Evolutionary conservation across 1,284 basidiomycete species (phyloP).

Genomic region (Microbotryum saponariae): DNA sequence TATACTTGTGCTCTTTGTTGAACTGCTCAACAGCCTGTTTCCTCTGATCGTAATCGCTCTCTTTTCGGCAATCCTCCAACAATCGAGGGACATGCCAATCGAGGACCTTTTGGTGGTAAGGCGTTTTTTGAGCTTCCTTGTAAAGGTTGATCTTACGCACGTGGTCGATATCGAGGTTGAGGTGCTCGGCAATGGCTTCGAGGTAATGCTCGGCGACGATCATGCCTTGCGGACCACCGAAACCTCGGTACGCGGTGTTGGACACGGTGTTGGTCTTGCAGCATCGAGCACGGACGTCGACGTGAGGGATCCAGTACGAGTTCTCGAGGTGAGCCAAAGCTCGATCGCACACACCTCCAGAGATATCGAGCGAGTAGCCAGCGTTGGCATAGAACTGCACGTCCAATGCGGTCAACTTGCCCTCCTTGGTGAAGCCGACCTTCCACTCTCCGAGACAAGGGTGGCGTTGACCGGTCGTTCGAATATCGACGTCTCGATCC

Average conservation of each 20-base stretch:
- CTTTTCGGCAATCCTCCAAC: slow-evolving; percentile 36
- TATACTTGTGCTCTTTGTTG: slow-evolving; percentile 38
- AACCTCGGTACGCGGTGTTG: slow-evolving; percentile 42
- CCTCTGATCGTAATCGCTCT: slow-evolving; percentile 35
- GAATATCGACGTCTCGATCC: slow-evolving; percentile 42
- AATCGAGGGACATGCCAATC: slow-evolving; percentile 41
- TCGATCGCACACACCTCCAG: slow-evolving; percentile 41
- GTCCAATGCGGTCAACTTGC: slow-evolving; percentile 39
- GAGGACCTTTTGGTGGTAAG: slow-evolving; percentile 39
- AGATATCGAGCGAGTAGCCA: slow-evolving; percentile 41
- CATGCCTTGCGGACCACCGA: slow-evolving; percentile 43
- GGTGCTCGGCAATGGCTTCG: slow-evolving; percentile 37
- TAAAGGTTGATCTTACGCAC: slow-evolving; percentile 40
- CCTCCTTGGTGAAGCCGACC: slow-evolving; percentile 39
- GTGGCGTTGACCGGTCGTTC: slow-evolving; percentile 41
- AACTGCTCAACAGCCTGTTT: slow-evolving; percentile 37
- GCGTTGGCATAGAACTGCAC: slow-evolving; percentile 41
- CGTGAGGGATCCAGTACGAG: slow-evolving; percentile 33
- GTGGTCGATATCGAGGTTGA: slow-evolving; percentile 39
- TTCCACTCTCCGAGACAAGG: slow-evolving; percentile 41
- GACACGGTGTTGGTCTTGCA: slow-evolving; percentile 43
- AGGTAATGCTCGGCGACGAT: slow-evolving; percentile 40
- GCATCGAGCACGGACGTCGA: slow-evolving; percentile 38
- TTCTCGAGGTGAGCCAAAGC: slow-evolving; percentile 40
- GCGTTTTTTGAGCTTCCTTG: slow-evolving; percentile 40